Conservation (phyloP, 768 basidiomycete genomes). For the Brasilioporus rufonigricans region DNA sequence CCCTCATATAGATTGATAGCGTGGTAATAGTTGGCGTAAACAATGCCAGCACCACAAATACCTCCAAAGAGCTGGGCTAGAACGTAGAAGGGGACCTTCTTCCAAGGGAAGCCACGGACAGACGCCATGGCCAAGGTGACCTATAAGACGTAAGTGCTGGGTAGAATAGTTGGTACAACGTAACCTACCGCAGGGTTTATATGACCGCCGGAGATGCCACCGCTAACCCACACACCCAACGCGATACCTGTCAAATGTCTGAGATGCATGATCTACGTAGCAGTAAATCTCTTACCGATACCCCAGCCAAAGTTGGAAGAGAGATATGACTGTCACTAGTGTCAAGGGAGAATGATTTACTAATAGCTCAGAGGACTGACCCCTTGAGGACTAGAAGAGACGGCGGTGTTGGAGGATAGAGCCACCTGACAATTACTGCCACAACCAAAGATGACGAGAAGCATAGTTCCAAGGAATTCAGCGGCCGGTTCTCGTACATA, state of each 20-base stretch:
- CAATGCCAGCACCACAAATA: constrained; percentile 51
- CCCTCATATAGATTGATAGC: constrained; percentile 67
- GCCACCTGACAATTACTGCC: constrained; percentile 58
- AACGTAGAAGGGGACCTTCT: constrained; percentile 72
- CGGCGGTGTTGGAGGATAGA: constrained; percentile 44
- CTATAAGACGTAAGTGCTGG: constrained; percentile 31
- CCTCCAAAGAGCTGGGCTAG: constrained; percentile 62
- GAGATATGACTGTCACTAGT: constrained; percentile 16
- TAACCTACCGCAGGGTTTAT: constrained; percentile 64
- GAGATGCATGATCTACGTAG: background rate
- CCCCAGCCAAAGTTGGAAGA: constrained; percentile 33
- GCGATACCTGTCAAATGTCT: constrained; percentile 41
- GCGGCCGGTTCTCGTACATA: constrained; percentile 57
- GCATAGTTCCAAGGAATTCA: constrained; percentile 59
- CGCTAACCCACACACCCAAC: constrained; percentile 66
- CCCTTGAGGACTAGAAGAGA: constrained; percentile 51
- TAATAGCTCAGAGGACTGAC: constrained; percentile 37
- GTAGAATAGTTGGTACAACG: background rate
- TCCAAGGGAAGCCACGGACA: constrained; percentile 75
- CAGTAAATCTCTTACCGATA: constrained; percentile 21
- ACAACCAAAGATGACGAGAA: constrained; percentile 58
- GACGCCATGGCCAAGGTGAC: constrained; percentile 69
- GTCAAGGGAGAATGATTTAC: background rate
- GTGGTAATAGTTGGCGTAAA: constrained; percentile 66
- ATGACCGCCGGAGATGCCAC: constrained; percentile 71